Evolutionary conservation across 129 eudicot genomes (phyloP).

Genomic region (Solidago caesia): DNA sequence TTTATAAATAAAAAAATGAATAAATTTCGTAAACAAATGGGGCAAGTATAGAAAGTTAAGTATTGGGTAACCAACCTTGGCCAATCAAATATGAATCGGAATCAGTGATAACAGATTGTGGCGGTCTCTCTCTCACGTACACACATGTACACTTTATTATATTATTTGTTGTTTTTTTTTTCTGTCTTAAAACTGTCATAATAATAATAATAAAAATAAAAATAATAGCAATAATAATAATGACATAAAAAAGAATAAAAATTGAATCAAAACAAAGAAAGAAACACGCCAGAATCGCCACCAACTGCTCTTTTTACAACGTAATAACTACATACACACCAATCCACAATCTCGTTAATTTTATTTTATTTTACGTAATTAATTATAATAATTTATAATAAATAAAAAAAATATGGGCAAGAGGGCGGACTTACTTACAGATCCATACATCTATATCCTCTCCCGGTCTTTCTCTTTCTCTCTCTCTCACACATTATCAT

Average conservation of each 20-base stretch:
- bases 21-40: not conserved
- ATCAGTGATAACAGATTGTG: not conserved
- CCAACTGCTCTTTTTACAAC: slow-evolving; percentile 30
- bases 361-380: not conserved
- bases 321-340: slow-evolving; percentile 24
- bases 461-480: slow-evolving; percentile 7
- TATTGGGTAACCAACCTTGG: slow-evolving; percentile 23
- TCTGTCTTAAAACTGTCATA: not conserved
- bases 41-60: not conserved
- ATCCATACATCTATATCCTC: slow-evolving; percentile 25
- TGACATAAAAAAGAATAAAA: not conserved
- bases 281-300: slow-evolving; percentile 33
- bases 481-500: slow-evolving; percentile 23
- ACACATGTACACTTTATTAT: no score
- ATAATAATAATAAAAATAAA: not conserved
- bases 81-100: not conserved
- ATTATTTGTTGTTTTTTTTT: not conserved
- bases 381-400: not conserved
- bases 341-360: not conserved
- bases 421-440: slow-evolving; percentile 39
- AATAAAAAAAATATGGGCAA: not conserved
- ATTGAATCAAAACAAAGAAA: slow-evolving; percentile 20
- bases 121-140: slow-evolving; percentile 7
- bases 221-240: not conserved
- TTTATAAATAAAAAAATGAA: not conserved